Conservation (phyloP, 495 filamentous ascomycete genomes). For the Xylaria palmicola region DNA sequence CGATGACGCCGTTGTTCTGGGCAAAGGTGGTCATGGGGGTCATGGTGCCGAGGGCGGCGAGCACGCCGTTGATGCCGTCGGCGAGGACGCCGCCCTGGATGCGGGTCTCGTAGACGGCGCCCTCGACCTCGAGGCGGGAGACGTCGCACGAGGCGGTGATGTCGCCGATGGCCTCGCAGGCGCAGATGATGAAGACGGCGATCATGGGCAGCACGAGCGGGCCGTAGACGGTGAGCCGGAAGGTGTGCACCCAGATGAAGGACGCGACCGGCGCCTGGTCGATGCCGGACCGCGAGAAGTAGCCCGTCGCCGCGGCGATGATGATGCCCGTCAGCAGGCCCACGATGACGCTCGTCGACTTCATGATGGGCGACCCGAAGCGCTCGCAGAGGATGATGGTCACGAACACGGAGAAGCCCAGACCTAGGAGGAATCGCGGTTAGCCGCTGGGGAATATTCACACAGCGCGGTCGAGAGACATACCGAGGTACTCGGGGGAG, state of each 20-base stretch:
- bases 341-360: constrained; percentile 70
- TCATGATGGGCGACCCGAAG: constrained; percentile 73
- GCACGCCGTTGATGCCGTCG: constrained; percentile 78
- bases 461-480: background rate
- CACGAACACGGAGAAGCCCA: constrained; percentile 88
- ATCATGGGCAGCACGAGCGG: constrained; percentile 81
- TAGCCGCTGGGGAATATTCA: no score
- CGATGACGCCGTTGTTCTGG: constrained; percentile 93
- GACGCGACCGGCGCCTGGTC: constrained; percentile 68
- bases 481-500: constrained; percentile 74
- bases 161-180: constrained; percentile 87
- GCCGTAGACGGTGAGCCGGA: constrained; percentile 75
- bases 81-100: constrained; percentile 87
- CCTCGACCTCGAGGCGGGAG: constrained; percentile 78
- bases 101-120: constrained; percentile 76
- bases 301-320: constrained; percentile 78
- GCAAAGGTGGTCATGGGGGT: constrained; percentile 76
- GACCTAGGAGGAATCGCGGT: no score
- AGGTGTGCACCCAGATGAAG: constrained; percentile 91
- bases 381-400: constrained; percentile 84
- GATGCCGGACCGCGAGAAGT: constrained; percentile 74
- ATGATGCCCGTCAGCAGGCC: constrained; percentile 86
- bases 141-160: constrained; percentile 78
- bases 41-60: constrained; percentile 81
- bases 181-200: constrained; percentile 83